Evolutionary conservation across 768 basidiomycete species (phyloP).

Genomic region (Russula dissimulans): DNA sequence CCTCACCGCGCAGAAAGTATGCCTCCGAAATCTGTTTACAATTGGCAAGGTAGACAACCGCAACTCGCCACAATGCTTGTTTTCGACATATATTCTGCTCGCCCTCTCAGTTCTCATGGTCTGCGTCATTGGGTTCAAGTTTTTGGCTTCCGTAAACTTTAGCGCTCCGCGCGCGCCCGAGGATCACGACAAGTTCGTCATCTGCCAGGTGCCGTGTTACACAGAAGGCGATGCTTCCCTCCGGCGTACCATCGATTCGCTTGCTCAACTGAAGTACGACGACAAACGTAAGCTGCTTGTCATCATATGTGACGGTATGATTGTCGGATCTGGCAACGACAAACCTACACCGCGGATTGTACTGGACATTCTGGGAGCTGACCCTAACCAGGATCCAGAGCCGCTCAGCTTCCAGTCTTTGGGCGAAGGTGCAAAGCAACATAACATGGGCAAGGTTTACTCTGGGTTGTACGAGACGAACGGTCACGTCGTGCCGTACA

Average conservation of each 20-base stretch:
- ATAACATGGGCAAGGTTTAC: slow-evolving; percentile 98
- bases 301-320: slow-evolving; percentile 96
- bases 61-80: slow-evolving; percentile 83
- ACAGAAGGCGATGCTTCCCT: slow-evolving; percentile 90
- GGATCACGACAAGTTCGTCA: slow-evolving; percentile 94
- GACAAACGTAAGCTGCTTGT: slow-evolving; percentile 94
- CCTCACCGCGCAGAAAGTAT: slow-evolving; percentile 69
- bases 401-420: slow-evolving; percentile 90
- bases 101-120: slow-evolving; percentile 89
- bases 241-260: slow-evolving; percentile 82
- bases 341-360: slow-evolving; percentile 94
- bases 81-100: slow-evolving; percentile 86
- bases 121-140: slow-evolving; percentile 91
- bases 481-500: slow-evolving; percentile 93
- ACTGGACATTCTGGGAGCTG: slow-evolving; percentile 90
- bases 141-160: slow-evolving; percentile 85
- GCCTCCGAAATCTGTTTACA: slow-evolving; percentile 88
- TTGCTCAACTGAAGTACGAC: slow-evolving; percentile 92
- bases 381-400: slow-evolving; percentile 88
- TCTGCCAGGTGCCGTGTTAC: slow-evolving; percentile 98
- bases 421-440: slow-evolving; percentile 91
- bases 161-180: slow-evolving; percentile 73
- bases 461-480: slow-evolving; percentile 90
- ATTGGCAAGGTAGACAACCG: slow-evolving; percentile 90
- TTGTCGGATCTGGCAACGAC: slow-evolving; percentile 95